phyloP scores from a whole-genome alignment of 768 basidiomycete species.

The Hirschioporus abietinus region DNA sequence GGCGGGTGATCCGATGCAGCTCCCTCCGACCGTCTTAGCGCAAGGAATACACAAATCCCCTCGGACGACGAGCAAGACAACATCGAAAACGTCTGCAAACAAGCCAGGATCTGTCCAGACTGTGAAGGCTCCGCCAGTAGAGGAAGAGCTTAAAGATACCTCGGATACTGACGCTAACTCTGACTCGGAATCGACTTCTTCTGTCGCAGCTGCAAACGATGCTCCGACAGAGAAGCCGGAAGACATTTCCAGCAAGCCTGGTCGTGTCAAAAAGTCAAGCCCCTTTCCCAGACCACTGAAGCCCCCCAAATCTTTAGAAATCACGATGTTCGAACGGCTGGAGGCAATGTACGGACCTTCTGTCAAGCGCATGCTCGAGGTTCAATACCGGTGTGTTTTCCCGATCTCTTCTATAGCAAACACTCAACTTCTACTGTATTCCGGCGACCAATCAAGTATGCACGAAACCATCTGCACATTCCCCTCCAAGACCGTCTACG shows the following conservation, averaged over 20 bases:
- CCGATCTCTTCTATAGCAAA: conserved; percentile 1
- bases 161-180: conserved; percentile 14
- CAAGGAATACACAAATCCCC: conserved; percentile 31
- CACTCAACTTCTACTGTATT: background rate
- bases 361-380: conserved; percentile 81
- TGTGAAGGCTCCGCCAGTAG: background rate
- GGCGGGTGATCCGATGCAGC: conserved; percentile 93
- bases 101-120: background rate
- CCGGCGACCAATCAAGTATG: conserved; percentile 57
- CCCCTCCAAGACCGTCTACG: conserved; percentile 80
- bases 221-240: background rate
- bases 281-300: conserved; percentile 26
- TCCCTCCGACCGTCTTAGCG: conserved; percentile 89
- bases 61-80: conserved; percentile 26
- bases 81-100: conserved; percentile 2
- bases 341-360: conserved; percentile 80
- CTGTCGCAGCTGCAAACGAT: background rate
- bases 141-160: conserved; percentile 2
- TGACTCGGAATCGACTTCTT: conserved; percentile 1
- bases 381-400: conserved; percentile 74
- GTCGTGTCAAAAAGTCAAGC: conserved; percentile 15
- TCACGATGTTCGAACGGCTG: conserved; percentile 88
- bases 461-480: conserved; percentile 80
- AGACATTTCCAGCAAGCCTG: no score
- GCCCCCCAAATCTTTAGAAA: conserved; percentile 73